These are phyloP conservation scores for Suillus occidentalis DNA, from an alignment of 768 basidiomycete genomes.

Conservation along the genomic window DNA sequence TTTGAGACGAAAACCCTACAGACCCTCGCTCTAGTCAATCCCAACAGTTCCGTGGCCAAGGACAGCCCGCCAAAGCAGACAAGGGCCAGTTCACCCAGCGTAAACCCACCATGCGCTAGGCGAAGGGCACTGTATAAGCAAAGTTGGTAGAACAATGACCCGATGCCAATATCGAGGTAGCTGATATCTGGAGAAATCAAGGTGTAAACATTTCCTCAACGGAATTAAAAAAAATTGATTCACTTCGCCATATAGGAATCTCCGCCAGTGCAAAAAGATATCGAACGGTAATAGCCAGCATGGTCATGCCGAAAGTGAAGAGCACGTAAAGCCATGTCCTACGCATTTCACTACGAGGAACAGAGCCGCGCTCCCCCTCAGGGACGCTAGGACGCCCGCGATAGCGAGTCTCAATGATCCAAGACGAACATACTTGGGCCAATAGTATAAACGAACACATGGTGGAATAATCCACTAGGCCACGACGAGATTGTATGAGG, in stretches of 20 bases:
- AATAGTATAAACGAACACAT: constrained; percentile 80
- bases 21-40: constrained; percentile 81
- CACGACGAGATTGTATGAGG: constrained; percentile 67
- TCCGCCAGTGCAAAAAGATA: constrained; percentile 41
- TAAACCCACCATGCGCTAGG: constrained; percentile 92
- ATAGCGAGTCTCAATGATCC: constrained; percentile 65
- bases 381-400: constrained; percentile 40
- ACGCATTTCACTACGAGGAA: constrained; percentile 69
- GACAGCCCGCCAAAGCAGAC: constrained; percentile 88
- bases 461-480: constrained; percentile 75
- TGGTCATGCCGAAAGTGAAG: constrained; percentile 58
- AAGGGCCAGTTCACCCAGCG: constrained; percentile 88
- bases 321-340: constrained; percentile 63
- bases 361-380: constrained; percentile 73
- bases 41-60: constrained; percentile 82
- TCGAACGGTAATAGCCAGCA: constrained; percentile 50
- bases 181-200: constrained; percentile 59
- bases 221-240: constrained; percentile 25
- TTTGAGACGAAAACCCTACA: neutral
- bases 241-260: constrained; percentile 72
- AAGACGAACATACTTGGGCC: constrained; percentile 76
- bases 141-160: constrained; percentile 86
- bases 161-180: constrained; percentile 69
- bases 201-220: constrained; percentile 5
- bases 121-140: constrained; percentile 87